These are phyloP conservation scores for Debaryomyces prosopidis DNA, from an alignment of 805 yeast genomes.

Conservation along the genomic window DNA sequence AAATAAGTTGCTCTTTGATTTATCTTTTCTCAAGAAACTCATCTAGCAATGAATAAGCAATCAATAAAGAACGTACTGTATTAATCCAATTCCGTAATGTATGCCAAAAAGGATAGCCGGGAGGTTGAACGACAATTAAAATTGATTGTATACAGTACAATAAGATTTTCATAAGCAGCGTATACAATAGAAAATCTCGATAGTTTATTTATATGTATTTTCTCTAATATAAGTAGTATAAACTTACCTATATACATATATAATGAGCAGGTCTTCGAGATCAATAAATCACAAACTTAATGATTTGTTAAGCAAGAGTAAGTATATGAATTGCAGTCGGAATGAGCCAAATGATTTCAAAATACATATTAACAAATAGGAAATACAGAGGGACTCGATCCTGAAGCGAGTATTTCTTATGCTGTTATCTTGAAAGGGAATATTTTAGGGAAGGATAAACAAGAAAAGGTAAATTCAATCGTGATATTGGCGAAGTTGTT, in stretches of 20 bases:
- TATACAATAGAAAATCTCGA: too few relatives aligned
- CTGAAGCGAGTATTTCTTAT: slow-evolving; percentile 31
- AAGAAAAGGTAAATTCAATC: slow-evolving; percentile 53
- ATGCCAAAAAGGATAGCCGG: too few relatives aligned
- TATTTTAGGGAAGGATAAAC: slow-evolving; percentile 47
- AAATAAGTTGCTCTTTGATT: slow-evolving; percentile 8
- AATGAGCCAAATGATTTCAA: neutral
- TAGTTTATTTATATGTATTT: too few relatives aligned
- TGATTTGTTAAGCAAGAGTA: slow-evolving; percentile 40
- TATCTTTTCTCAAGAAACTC: slow-evolving; percentile 19
- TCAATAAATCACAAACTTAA: slow-evolving; percentile 45
- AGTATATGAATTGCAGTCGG: slow-evolving; percentile 10
- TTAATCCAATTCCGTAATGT: too few relatives aligned
- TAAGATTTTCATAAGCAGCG: too few relatives aligned
- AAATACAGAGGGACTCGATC: slow-evolving; percentile 15
- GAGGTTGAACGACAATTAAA: too few relatives aligned
- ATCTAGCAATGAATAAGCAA: slow-evolving; percentile 3
- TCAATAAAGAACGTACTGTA: too few relatives aligned
- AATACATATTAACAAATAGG: neutral
- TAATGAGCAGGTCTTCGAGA: slow-evolving; percentile 43
- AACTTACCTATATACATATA: neutral
- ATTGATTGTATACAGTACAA: too few relatives aligned
- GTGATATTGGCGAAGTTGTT: slow-evolving; percentile 54
- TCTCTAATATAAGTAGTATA: too few relatives aligned
- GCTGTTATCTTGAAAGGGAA: slow-evolving; percentile 39